phyloP scores from a whole-genome alignment of 441 rosid species.

The Euphorbia celastroides region DNA sequence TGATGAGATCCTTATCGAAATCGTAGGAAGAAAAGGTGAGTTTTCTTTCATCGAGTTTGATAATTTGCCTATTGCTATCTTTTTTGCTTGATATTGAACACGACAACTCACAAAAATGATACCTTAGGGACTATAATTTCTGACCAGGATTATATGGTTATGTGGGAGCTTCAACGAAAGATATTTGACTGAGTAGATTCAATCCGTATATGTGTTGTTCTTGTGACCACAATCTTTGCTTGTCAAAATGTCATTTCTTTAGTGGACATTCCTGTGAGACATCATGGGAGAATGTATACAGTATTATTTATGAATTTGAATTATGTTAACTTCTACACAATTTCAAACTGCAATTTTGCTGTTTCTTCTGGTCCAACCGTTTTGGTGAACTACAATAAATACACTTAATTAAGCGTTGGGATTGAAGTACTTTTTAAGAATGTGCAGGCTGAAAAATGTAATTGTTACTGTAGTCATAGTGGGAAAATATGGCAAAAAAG shows the following conservation, averaged over 20 bases:
- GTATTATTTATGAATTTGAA: neutral
- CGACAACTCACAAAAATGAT: neutral
- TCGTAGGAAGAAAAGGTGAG: conserved; percentile 16
- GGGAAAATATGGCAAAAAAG: neutral
- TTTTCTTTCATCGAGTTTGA: conserved; percentile 5
- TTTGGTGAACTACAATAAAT: neutral
- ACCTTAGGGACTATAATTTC: neutral
- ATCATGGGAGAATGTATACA: neutral
- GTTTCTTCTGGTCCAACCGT: neutral
- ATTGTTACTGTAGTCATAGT: neutral
- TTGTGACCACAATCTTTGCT: neutral
- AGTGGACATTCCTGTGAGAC: neutral
- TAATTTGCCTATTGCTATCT: neutral
- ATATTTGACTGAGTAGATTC: neutral
- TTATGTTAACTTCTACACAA: neutral
- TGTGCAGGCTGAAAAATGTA: neutral
- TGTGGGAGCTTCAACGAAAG: neutral
- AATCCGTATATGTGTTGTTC: neutral
- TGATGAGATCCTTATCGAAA: neutral
- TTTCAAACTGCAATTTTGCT: neutral
- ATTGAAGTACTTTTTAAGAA: neutral
- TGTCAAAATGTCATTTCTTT: neutral
- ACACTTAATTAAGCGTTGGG: neutral
- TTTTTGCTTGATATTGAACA: neutral
- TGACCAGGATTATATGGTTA: neutral